Percentiles rank a stretch among this genome's conserved stretches.
phyloP scores from a whole-genome alignment of 2,329 filamentous ascomycete genomes.

The Alternaria incomplexa region DNA sequence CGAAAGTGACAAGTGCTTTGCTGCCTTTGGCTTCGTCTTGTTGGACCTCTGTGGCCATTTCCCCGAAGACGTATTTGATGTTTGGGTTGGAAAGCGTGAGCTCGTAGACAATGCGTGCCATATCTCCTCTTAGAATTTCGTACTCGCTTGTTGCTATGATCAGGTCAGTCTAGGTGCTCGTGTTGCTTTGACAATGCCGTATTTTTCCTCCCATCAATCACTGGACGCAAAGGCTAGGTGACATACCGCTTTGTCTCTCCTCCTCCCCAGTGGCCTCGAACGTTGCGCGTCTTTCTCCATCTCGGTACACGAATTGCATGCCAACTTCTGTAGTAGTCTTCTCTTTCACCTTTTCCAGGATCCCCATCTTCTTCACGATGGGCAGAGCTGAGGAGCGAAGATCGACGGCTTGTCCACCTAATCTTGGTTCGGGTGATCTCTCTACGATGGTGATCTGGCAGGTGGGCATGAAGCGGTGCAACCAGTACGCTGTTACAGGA shows the following conservation, averaged over 20 bases:
- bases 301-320: conserved; percentile 46
- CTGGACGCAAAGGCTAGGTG: background rate
- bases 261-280: conserved; percentile 40
- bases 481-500: conserved; percentile 58
- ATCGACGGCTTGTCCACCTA: conserved; percentile 61
- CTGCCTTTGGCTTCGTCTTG: conserved; percentile 8
- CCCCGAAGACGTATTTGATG: conserved; percentile 47
- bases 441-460: conserved; percentile 52
- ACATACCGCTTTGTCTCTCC: background rate
- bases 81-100: conserved; percentile 34
- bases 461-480: conserved; percentile 35
- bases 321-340: conserved; percentile 57
- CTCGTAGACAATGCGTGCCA: conserved; percentile 60
- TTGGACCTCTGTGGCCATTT: conserved; percentile 30
- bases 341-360: conserved; percentile 51
- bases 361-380: conserved; percentile 55
- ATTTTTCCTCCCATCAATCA: background rate
- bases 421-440: conserved; percentile 50
- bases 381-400: conserved; percentile 58
- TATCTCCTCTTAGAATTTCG: conserved; percentile 65
- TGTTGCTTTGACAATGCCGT: background rate
- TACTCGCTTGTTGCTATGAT: conserved; percentile 58
- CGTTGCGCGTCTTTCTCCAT: conserved; percentile 30
- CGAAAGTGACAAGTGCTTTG: conserved; percentile 51
- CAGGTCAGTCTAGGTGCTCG: too few species aligned